These are phyloP conservation scores for Cladorrhinum sp. DNA, from an alignment of 2,329 filamentous ascomycete species.

Conservation along the genomic window DNA sequence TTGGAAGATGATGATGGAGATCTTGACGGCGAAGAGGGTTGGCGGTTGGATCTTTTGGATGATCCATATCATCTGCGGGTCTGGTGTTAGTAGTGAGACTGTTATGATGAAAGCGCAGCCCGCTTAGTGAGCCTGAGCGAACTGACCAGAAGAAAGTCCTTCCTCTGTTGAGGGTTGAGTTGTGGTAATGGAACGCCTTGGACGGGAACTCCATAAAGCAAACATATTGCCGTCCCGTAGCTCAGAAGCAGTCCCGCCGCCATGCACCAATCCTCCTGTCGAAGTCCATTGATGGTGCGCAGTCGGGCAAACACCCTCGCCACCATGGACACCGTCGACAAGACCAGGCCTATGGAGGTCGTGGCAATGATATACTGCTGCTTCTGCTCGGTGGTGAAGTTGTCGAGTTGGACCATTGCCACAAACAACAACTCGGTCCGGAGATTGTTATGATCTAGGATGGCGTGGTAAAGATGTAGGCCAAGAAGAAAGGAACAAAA, in stretches of 20 bases:
- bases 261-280: slow-evolving; percentile 14
- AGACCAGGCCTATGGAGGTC: slow-evolving; percentile 6
- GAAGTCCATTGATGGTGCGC: slow-evolving; percentile 5
- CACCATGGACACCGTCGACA: slow-evolving; percentile 6
- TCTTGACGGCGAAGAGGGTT: slow-evolving; percentile 14
- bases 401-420: slow-evolving; percentile 13
- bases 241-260: slow-evolving; percentile 7
- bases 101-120: not conserved
- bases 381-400: slow-evolving; percentile 10
- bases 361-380: slow-evolving; percentile 9
- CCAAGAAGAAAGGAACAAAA: not conserved
- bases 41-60: slow-evolving; percentile 17
- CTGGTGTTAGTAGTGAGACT: not conserved
- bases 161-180: not conserved
- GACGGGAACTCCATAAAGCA: slow-evolving; percentile 8
- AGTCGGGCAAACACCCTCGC: slow-evolving; percentile 3
- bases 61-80: slow-evolving; percentile 7
- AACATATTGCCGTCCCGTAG: slow-evolving; percentile 9
- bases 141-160: not conserved
- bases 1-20: slow-evolving; percentile 16
- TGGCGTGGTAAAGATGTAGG: not conserved
- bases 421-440: not conserved
- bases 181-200: not conserved
- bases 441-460: not conserved
- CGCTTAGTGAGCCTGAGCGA: not conserved